Evolutionary conservation across 768 basidiomycete species (phyloP).

Genomic region (Tricholoma terreum): DNA sequence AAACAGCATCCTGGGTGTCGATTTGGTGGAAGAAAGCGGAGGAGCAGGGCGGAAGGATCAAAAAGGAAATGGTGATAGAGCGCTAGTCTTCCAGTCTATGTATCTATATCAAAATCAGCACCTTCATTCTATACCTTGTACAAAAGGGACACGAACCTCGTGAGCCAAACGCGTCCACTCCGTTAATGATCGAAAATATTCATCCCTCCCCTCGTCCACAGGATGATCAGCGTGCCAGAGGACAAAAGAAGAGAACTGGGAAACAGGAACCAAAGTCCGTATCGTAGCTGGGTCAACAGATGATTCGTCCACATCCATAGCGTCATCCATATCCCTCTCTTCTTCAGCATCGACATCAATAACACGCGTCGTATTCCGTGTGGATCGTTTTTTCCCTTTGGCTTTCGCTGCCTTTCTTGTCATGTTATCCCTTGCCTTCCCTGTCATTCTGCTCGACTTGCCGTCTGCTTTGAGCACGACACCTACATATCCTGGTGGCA

Average conservation of each 20-base stretch:
- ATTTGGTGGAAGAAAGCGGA: too few relatives aligned
- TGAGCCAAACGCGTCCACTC: slow-evolving; percentile 70
- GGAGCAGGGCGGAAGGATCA: too few relatives aligned
- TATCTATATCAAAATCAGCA: slow-evolving; percentile 16
- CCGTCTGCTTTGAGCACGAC: slow-evolving; percentile 48
- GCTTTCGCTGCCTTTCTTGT: slow-evolving; percentile 7
- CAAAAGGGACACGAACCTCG: slow-evolving; percentile 44
- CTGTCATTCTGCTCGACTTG: slow-evolving; percentile 3
- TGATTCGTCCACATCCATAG: slow-evolving; percentile 26
- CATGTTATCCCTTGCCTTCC: slow-evolving; percentile 6
- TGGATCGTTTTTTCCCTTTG: slow-evolving; percentile 22
- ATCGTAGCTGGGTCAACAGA: slow-evolving; percentile 19
- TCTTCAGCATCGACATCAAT: slow-evolving; percentile 20
- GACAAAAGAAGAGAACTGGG: slow-evolving; percentile 63
- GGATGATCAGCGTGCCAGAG: slow-evolving; percentile 75
- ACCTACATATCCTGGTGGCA: slow-evolving; percentile 70
- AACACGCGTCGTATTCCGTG: slow-evolving; percentile 24
- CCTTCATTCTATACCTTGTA: not conserved
- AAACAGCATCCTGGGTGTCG: too few relatives aligned
- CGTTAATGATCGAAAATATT: slow-evolving; percentile 61
- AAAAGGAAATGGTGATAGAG: too few relatives aligned
- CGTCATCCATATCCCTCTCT: slow-evolving; percentile 23
- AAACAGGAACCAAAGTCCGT: slow-evolving; percentile 43
- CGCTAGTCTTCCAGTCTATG: slow-evolving; percentile 8
- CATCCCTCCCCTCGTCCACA: slow-evolving; percentile 66